These are phyloP conservation scores for Agrocybe praecox DNA, from an alignment of 768 basidiomycete genomes.

Conservation along the genomic window DNA sequence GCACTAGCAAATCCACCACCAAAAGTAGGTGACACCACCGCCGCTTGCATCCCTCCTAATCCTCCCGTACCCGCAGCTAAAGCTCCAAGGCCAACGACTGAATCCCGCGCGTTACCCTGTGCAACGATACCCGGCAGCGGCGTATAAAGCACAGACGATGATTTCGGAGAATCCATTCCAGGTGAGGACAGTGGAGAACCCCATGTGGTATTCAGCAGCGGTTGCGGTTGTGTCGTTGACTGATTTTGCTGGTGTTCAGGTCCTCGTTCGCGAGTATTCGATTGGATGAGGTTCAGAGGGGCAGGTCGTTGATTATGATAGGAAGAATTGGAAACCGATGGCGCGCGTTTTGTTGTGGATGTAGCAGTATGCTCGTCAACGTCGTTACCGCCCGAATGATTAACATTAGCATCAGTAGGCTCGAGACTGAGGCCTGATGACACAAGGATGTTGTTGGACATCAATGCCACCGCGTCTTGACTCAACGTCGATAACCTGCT, in stretches of 20 bases:
- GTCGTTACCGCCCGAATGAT: no score
- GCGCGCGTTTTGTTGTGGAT: not conserved
- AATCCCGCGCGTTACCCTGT: not conserved
- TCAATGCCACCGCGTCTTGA: constrained; percentile 7
- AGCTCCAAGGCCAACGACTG: not conserved
- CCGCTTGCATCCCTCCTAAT: constrained; percentile 8
- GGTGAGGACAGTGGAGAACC: constrained; percentile 33
- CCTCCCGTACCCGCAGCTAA: constrained; percentile 8
- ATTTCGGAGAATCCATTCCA: constrained; percentile 15
- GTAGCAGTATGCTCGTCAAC: not conserved
- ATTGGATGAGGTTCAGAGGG: constrained; percentile 26
- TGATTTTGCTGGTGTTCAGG: not conserved
- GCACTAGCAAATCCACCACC: constrained; percentile 40
- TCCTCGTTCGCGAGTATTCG: constrained; percentile 1
- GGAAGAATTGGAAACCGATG: no score
- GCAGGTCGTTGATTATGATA: constrained; percentile 25
- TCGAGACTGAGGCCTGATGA: no score
- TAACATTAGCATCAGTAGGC: no score
- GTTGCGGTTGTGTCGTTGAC: constrained; percentile 19
- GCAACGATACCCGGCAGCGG: constrained; percentile 12
- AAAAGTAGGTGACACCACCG: constrained; percentile 17
- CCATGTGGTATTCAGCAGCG: constrained; percentile 43
- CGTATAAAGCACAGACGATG: constrained; percentile 16
- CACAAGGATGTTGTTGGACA: no score
- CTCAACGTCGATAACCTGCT: constrained; percentile 23